Percentiles rank a stretch among this genome's conserved stretches.
Conservation (phyloP, 2,329 filamentous ascomycete genomes). For the Colletotrichum tanaceti region DNA sequence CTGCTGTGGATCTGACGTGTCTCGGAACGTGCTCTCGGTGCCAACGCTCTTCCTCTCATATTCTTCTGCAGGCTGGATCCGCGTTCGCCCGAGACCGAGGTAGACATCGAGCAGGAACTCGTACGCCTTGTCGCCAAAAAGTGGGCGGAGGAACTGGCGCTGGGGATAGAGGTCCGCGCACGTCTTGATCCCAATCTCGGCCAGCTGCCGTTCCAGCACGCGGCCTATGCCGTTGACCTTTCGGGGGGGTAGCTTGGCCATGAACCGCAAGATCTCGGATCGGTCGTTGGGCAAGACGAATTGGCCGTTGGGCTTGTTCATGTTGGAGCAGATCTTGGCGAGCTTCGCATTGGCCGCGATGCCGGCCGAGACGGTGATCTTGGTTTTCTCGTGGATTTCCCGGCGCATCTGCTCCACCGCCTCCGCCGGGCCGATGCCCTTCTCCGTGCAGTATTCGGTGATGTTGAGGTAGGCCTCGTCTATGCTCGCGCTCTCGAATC, state of each 20-base stretch:
- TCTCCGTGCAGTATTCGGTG: conserved; percentile 81
- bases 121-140: conserved; percentile 93
- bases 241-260: conserved; percentile 83
- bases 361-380: conserved; percentile 91
- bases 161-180: conserved; percentile 88
- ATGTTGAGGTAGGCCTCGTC: conserved; percentile 98
- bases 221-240: conserved; percentile 97
- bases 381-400: conserved; percentile 79
- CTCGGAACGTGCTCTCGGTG: conserved; percentile 90
- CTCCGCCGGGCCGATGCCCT: conserved; percentile 76
- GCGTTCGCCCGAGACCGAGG: conserved; percentile 86
- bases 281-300: conserved; percentile 80
- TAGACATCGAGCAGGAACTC: conserved; percentile 87
- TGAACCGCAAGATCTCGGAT: conserved; percentile 82
- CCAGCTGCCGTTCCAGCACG: conserved; percentile 90
- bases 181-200: conserved; percentile 86
- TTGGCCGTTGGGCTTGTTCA: conserved; percentile 97
- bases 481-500: conserved; percentile 93
- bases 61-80: conserved; percentile 86
- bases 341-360: conserved; percentile 94
- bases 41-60: conserved; percentile 94
- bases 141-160: conserved; percentile 75
- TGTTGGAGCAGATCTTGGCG: conserved; percentile 94
- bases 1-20: conserved; percentile 75
- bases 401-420: conserved; percentile 81